phyloP scores from a whole-genome alignment of 2,329 filamentous ascomycete genomes.

The Nothopassalora personata region DNA sequence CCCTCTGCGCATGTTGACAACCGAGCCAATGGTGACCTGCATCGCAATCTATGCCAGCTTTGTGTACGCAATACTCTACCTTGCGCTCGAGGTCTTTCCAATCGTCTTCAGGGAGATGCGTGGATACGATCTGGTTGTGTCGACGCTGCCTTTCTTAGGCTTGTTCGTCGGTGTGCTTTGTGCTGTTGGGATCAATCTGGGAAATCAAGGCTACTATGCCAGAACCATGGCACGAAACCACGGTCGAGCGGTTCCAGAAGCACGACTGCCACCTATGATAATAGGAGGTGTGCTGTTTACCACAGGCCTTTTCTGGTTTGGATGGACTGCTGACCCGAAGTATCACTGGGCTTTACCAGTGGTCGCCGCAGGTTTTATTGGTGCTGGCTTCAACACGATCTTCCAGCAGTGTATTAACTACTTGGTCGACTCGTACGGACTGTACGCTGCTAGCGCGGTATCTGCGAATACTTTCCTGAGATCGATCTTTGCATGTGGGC shows the following conservation, averaged over 20 bases:
- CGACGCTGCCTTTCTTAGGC: constrained; percentile 36
- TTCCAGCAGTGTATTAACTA: constrained; percentile 48
- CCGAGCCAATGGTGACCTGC: constrained; percentile 45
- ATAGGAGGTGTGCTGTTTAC: constrained; percentile 41
- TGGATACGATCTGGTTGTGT: constrained; percentile 39
- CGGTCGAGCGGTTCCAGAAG: constrained; percentile 33
- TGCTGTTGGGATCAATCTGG: constrained; percentile 39
- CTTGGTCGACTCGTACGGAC: constrained; percentile 34
- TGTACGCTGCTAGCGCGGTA: constrained; percentile 46
- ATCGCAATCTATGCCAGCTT: constrained; percentile 21
- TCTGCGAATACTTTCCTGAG: constrained; percentile 48
- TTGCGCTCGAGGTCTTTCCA: constrained; percentile 45
- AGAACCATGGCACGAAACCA: constrained; percentile 35
- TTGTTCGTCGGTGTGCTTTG: constrained; percentile 40
- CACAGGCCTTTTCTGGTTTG: constrained; percentile 18
- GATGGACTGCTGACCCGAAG: constrained; percentile 20
- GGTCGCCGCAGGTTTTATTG: constrained; percentile 37
- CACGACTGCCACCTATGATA: constrained; percentile 42
- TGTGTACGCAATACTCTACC: constrained; percentile 44
- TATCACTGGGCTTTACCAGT: constrained; percentile 41
- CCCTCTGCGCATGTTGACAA: constrained; percentile 42
- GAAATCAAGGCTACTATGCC: constrained; percentile 45
- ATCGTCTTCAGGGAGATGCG: constrained; percentile 44
- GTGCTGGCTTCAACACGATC: constrained; percentile 44
- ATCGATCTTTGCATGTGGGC: constrained; percentile 38